Evolutionary conservation across 2,329 filamentous ascomycete genomes (phyloP), one percentile per base, ranked within the genome.

Genomic region (Phialophora expanda): DNA sequence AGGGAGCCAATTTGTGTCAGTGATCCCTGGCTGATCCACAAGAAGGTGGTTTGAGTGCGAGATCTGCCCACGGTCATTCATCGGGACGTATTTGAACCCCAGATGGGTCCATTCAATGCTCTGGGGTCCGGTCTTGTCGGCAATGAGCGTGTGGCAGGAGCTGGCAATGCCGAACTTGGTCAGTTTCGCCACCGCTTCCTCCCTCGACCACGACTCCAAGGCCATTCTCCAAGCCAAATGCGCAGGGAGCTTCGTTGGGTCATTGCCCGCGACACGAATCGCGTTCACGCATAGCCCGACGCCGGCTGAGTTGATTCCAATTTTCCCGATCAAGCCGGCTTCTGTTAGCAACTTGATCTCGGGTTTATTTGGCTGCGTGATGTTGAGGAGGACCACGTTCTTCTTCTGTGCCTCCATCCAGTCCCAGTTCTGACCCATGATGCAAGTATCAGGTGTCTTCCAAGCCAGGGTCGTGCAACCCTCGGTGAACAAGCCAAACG

Each of bases 381-480:
- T 84, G 3, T 76, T 79, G 50, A 84, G 74, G 53, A 81, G 74
- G 17, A 85, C 77, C 4, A 86, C 73, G 69, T 86, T 86, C 58
- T 76, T 69, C 66, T 81, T 79, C 69, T 85, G 82, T 30, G 72
- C 74, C 0, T 73, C 71, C 75, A 81, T 78, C 83, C 83, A 85
- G 69, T 86, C 84, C 85, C 85, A 87, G 57, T 86, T 87, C 74
- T 86, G 85, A 4, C 78, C 82, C 6, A 86, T 71, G 61, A 80
- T 80, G 7, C 75, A 66, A 12, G 69, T 61, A 1, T 73, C 69
- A 0, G 60, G 66, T 2, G 78, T 82, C 48, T 78, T 77, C 83
- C 83, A 86, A 4, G 78, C 79, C 3, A 87, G 70, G 26, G 81
- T 78, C 3, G 85, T 86, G 69, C 85, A 87, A 11, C 85, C 85